Percentiles rank a stretch among this genome's conserved stretches.
Evolutionary conservation across 2,329 filamentous ascomycete genomes (phyloP).

Genomic region (Samsoniella hepiali): DNA sequence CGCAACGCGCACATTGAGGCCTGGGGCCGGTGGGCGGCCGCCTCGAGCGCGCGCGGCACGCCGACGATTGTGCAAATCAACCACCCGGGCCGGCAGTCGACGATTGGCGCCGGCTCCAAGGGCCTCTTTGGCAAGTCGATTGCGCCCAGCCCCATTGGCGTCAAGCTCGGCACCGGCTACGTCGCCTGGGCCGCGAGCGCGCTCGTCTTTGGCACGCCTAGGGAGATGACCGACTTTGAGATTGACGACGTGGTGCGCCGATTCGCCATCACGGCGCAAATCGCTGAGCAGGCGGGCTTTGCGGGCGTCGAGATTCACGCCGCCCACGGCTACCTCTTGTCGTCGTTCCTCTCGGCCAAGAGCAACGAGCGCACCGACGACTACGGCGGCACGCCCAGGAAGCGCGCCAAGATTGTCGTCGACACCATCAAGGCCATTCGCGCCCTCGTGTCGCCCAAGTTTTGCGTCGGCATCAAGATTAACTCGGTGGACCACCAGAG

Average conservation of each 20-base stretch:
- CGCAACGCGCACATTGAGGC: slow-evolving; percentile 30
- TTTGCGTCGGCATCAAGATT: slow-evolving; percentile 53
- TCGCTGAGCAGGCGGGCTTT: slow-evolving; percentile 45
- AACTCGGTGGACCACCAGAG: slow-evolving; percentile 57
- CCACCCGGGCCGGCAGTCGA: slow-evolving; percentile 46
- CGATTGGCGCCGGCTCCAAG: slow-evolving; percentile 35
- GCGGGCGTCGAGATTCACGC: slow-evolving; percentile 45
- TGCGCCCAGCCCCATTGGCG: slow-evolving; percentile 41
- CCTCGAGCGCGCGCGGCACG: slow-evolving; percentile 32
- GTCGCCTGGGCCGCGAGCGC: slow-evolving; percentile 31
- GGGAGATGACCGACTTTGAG: slow-evolving; percentile 53
- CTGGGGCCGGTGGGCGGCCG: slow-evolving; percentile 38
- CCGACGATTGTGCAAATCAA: slow-evolving; percentile 44
- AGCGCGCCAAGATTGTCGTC: slow-evolving; percentile 47
- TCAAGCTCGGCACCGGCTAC: slow-evolving; percentile 39
- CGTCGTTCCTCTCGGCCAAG: slow-evolving; percentile 51
- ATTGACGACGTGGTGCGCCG: slow-evolving; percentile 50
- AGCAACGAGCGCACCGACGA: slow-evolving; percentile 51
- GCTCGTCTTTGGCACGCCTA: slow-evolving; percentile 51
- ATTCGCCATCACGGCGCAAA: slow-evolving; percentile 51
- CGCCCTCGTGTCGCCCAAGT: slow-evolving; percentile 34
- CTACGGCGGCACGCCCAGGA: slow-evolving; percentile 52
- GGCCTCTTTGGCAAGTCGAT: slow-evolving; percentile 38
- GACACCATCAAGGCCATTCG: slow-evolving; percentile 47
- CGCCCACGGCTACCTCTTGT: slow-evolving; percentile 56